Base-by-base conservation (phyloP, 805 yeast species). In the Wickerhamiella kurtzmanii region DNA sequence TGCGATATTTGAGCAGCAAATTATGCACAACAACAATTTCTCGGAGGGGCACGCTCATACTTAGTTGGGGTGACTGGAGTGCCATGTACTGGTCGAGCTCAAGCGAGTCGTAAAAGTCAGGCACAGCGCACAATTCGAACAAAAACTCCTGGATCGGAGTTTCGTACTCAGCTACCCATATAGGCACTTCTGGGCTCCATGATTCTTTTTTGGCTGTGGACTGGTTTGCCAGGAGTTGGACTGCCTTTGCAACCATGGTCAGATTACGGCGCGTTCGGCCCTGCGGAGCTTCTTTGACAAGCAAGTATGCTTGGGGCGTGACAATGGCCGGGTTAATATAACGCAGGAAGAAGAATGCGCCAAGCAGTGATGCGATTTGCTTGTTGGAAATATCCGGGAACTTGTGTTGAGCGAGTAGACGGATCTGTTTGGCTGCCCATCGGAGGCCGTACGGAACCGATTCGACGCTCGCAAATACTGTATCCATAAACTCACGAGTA, bases 301-400 rank as follows among this genome's bases (percentile, higher is more conserved):
- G 56, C 58, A 58, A 60, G 52, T 64, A 71, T 4, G 80, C 70
- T 48, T 84, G 94, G 0, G 96, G 96, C 32, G 86, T 78, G 13
- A 88, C 88, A 55, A 88, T 79, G 0, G 95, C 94, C 11, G 97
- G 96, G 60, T 94, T 82, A 50, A 82, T 72, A 51, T 81, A 77
- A 48, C 95, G 67, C 54, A 89, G 68, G 57, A 89, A 88, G 46
- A 89, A 68, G 60, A 83, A 89, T 0, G 95, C 87, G 0, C 96
- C 95, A 22, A 86, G 80, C 73, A 66, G 53, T 1, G 67, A 59
- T 37, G 62, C 58, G 28, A 62, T 60, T 3, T 63, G 61, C 1
- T 62, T 47, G 43, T 53, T 57, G 9, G 61, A 48, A 37, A 80
- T 81, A 37, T 75, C 78, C 0, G 82, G 83, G 54, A 81, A 81